Percentiles rank a stretch among this genome's conserved stretches.
Conservation (phyloP, 352 stramenopile species). For the Blastocystis sp. region DNA sequence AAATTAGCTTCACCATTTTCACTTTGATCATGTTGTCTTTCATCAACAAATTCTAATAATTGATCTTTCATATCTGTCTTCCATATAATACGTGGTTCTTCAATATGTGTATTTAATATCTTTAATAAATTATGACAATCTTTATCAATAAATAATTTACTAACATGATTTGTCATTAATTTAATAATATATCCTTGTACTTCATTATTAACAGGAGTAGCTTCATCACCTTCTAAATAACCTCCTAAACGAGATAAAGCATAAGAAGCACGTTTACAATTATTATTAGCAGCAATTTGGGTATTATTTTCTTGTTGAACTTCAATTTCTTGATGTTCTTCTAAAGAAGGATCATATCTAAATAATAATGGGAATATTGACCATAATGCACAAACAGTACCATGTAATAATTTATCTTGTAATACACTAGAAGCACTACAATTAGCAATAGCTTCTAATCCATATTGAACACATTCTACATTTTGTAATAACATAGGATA, state of each 20-base stretch:
- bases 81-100: slow-evolving; percentile 52
- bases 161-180: slow-evolving; percentile 48
- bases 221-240: slow-evolving; percentile 41
- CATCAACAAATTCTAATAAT: slow-evolving; percentile 40
- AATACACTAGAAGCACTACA: neutral
- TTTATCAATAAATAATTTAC: slow-evolving; percentile 46
- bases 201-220: slow-evolving; percentile 43
- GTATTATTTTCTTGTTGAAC: slow-evolving; percentile 34
- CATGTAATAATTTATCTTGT: slow-evolving; percentile 34
- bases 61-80: slow-evolving; percentile 50
- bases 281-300: slow-evolving; percentile 47
- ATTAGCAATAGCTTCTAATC: slow-evolving; percentile 37
- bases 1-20: slow-evolving; percentile 39
- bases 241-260: slow-evolving; percentile 49
- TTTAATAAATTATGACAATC: slow-evolving; percentile 45
- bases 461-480: slow-evolving; percentile 36
- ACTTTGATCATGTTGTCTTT: slow-evolving; percentile 41
- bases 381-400: slow-evolving; percentile 36
- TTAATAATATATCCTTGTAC: slow-evolving; percentile 42
- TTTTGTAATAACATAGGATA: slow-evolving; percentile 30
- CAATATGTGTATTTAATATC: slow-evolving; percentile 48
- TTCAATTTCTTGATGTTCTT: slow-evolving; percentile 21
- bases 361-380: slow-evolving; percentile 41
- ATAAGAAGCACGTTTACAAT: slow-evolving; percentile 46
- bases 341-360: slow-evolving; percentile 39